Evolutionary conservation across 2,329 filamentous ascomycete species (phyloP).

Genomic region (Botrytis medusae): DNA sequence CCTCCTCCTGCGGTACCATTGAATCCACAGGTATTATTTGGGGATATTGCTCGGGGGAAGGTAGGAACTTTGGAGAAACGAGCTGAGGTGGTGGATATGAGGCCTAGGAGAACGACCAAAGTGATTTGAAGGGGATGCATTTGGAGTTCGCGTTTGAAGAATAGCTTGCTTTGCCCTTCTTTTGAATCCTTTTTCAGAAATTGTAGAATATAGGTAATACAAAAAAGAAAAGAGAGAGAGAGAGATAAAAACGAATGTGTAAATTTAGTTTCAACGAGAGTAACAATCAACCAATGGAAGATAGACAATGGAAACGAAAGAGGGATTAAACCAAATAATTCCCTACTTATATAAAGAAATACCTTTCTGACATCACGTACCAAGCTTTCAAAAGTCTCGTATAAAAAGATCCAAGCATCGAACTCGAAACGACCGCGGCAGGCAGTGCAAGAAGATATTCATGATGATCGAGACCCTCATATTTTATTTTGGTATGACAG

Average conservation of each 20-base stretch:
- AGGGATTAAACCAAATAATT: neutral
- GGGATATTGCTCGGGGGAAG: slow-evolving; percentile 14
- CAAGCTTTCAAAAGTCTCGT: neutral
- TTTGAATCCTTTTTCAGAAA: neutral
- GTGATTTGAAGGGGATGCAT: slow-evolving; percentile 5
- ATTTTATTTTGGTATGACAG: neutral
- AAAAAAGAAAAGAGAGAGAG: neutral
- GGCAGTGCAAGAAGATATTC: neutral
- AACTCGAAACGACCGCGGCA: neutral
- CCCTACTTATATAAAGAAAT: neutral
- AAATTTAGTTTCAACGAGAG: slow-evolving; percentile 4
- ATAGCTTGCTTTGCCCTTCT: neutral
- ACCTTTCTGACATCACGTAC: neutral
- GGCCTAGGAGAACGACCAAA: neutral
- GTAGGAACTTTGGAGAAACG: neutral
- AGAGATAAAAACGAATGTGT: slow-evolving; percentile 6
- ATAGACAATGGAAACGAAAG: neutral
- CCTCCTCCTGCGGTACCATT: slow-evolving; percentile 12
- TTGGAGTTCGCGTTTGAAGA: neutral
- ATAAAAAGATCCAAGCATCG: slow-evolving; percentile 4
- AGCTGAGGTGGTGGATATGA: neutral
- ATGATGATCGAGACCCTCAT: neutral
- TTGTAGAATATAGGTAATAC: neutral
- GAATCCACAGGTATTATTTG: slow-evolving; percentile 27
- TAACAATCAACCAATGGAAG: neutral